Evolutionary conservation across 2,329 filamentous ascomycete genomes (phyloP), one percentile per base, ranked within the genome.

Genomic region (Fusarium bactridioides): DNA sequence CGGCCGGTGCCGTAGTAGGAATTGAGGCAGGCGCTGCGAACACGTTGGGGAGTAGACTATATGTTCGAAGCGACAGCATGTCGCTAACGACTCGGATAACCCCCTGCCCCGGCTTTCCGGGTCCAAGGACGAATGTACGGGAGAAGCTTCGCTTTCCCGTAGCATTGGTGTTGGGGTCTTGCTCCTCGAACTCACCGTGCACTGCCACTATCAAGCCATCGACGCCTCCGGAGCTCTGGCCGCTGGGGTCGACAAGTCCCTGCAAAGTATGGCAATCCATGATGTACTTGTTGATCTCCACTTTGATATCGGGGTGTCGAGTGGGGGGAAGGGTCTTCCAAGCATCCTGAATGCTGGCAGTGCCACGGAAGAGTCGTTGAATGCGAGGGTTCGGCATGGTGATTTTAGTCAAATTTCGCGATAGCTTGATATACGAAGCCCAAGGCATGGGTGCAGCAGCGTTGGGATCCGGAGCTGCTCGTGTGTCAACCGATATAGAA

Each of bases 151-250:
- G 91, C 74, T 91, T 89, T 41, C 89, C 86, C 47, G 87, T 87
- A 48, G 88, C 86, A 53, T 86, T 84, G 27, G 86, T 87, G 21
- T 82, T 81, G 7, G 83, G 80, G 73, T 93, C 89, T 23, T 91
- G 84, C 78, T 97, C 94, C 54, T 95, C 91, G 67, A 94, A 97
- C 77, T 95, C 93, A 70, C 94, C 93, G 76, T 96, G 93, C n/a
- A 95, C 87, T 12, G 88, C 91, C 73, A 97, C 88, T 55, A 93
- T 87, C 72, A 97, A 88, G 12, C 94, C 94, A 71, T 93, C 92
- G 25, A 95, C 93, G 9, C 93, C 93, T 25, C 84, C 83, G 2
- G 83, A 79, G 68, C 86, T 91, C 71, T 91, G 86, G 4, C 90
- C 90, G 18, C 86, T 87, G 6, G 90, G 91, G 75, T 97, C 94